These are phyloP conservation scores for Salvia rosmarinus DNA, from an alignment of 257 asterid genomes.

Conservation along the genomic window DNA sequence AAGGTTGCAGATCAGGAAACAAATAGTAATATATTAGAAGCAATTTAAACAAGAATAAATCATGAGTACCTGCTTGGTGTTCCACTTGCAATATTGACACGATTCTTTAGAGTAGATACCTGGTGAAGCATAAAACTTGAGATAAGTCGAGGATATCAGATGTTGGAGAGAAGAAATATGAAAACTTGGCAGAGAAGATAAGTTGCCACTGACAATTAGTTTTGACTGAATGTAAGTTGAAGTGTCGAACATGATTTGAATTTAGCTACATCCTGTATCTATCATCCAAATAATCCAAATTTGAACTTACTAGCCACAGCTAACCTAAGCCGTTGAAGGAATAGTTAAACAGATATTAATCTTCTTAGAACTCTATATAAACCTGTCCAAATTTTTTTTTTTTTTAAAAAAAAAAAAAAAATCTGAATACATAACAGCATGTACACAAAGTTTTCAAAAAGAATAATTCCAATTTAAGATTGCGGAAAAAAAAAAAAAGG, in stretches of 20 bases:
- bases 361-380: neutral
- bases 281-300: conserved; percentile 20
- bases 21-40: neutral
- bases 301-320: neutral
- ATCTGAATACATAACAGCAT: conserved; percentile 7
- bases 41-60: conserved; percentile 27
- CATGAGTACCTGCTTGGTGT: conserved; percentile 82
- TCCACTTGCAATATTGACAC: conserved; percentile 92
- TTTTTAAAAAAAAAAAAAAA: neutral
- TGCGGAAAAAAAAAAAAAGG: neutral
- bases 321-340: neutral
- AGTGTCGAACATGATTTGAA: conserved; percentile 1
- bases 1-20: too few relatives aligned
- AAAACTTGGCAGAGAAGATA: conserved; percentile 24
- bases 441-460: neutral
- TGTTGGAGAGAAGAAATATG: too few relatives aligned
- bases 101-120: conserved; percentile 71
- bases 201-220: neutral
- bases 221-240: neutral
- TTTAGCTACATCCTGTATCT: conserved; percentile 17
- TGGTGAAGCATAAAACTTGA: conserved; percentile 44
- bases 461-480: conserved; percentile 11
- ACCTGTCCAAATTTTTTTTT: too few relatives aligned
- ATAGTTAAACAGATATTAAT: neutral
- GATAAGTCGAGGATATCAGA: too few relatives aligned